These are phyloP conservation scores for Ramicandelaber brevisporus DNA, from an alignment of 192 early-diverging fungal genomes.

Conservation along the genomic window DNA sequence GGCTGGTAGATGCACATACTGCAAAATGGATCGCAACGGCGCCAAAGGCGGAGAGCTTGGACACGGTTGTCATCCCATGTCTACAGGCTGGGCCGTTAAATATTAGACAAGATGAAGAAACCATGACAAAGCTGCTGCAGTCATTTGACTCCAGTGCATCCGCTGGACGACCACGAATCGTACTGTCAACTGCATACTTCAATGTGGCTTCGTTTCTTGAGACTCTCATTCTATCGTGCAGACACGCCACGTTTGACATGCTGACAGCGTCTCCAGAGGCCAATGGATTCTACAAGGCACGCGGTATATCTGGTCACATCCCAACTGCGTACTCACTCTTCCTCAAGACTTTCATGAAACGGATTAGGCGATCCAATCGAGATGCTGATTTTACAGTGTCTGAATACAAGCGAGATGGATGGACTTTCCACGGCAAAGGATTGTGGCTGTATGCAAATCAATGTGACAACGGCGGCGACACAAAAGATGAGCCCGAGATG, in stretches of 20 bases:
- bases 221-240: constrained; percentile 25
- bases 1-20: no score
- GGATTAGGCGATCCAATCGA: constrained; percentile 13
- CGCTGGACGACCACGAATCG: constrained; percentile 21
- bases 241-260: constrained; percentile 33
- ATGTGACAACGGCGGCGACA: no score
- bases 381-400: constrained; percentile 29
- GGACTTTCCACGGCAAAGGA: constrained; percentile 96
- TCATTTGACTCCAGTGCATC: constrained; percentile 10
- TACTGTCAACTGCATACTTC: constrained; percentile 79
- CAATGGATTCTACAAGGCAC: constrained; percentile 75
- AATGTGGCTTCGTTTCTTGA: constrained; percentile 60
- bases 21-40: constrained; percentile 3
- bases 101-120: constrained; percentile 49
- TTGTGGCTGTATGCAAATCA: constrained; percentile 42
- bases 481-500: constrained; percentile 30
- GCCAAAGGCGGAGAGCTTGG: constrained; percentile 6
- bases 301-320: constrained; percentile 62
- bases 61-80: constrained; percentile 51
- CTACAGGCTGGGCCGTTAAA: constrained; percentile 69
- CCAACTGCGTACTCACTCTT: constrained; percentile 80
- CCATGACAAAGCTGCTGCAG: constrained; percentile 35
- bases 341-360: constrained; percentile 36
- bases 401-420: constrained; percentile 54
- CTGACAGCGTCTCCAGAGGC: constrained; percentile 75